phyloP scores from a whole-genome alignment of 177 flowering plant genomes.

The Vitis hybrid region DNA sequence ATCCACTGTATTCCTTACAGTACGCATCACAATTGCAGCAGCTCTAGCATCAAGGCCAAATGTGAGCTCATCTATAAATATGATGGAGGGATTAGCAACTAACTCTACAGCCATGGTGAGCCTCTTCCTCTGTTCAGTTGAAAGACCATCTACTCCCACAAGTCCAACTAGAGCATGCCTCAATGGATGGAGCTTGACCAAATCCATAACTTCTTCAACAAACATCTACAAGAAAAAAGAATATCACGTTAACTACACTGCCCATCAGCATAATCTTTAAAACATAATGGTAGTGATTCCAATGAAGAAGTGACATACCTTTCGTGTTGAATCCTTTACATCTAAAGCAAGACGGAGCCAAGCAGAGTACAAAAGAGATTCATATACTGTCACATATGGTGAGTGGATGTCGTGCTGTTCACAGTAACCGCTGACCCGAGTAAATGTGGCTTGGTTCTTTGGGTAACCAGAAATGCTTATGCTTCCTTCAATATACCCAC shows the following conservation, averaged over 20 bases:
- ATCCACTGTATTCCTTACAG: conserved; percentile 57
- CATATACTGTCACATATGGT: conserved; percentile 58
- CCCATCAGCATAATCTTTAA: not conserved
- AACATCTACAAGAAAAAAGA: conserved; percentile 34
- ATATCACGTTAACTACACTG: not conserved
- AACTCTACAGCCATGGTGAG: conserved; percentile 64
- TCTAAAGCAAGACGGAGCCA: conserved; percentile 62
- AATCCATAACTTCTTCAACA: conserved; percentile 58
- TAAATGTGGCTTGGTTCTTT: conserved; percentile 62
- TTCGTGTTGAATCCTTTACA: conserved; percentile 34
- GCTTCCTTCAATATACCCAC: conserved; percentile 61
- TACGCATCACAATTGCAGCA: conserved; percentile 66
- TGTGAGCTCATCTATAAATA: conserved; percentile 58
- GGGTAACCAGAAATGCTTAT: conserved; percentile 57
- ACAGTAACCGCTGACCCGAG: conserved; percentile 62
- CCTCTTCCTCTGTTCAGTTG: conserved; percentile 63
- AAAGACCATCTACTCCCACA: conserved; percentile 56
- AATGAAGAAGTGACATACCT: conserved; percentile 18
- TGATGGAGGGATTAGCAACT: conserved; percentile 59
- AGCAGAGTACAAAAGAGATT: conserved; percentile 63
- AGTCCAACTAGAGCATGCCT: conserved; percentile 55
- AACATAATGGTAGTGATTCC: not conserved
- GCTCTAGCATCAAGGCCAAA: conserved; percentile 67
- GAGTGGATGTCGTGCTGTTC: conserved; percentile 65
- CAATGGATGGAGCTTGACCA: conserved; percentile 46